These are phyloP conservation scores for Speleostelium caveatum DNA, from an alignment of 78 protist species.

Conservation along the genomic window DNA sequence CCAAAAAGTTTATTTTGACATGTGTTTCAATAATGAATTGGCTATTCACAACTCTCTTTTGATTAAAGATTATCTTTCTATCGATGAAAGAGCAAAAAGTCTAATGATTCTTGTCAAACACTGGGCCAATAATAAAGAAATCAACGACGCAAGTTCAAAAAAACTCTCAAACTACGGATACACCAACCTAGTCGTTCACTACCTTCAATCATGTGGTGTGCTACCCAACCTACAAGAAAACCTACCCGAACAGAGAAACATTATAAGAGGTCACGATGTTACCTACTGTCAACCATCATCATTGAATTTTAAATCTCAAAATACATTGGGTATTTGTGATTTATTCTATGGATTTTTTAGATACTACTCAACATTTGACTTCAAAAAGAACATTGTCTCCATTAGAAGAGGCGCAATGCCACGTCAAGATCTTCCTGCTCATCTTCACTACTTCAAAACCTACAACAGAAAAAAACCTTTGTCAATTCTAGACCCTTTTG, in stretches of 20 bases:
- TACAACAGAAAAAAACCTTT: not conserved
- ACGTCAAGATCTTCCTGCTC: not conserved
- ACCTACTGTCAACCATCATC: no score
- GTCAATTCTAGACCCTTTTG: constrained; percentile 31
- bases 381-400: not conserved
- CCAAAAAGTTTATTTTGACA: not conserved
- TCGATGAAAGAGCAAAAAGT: not conserved
- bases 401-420: constrained; percentile 13
- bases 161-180: not conserved
- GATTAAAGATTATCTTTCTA: not conserved
- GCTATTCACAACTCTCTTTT: not conserved
- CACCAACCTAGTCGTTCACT: not conserved
- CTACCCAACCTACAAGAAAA: no score
- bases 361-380: constrained; percentile 19
- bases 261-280: no score
- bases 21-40: not conserved
- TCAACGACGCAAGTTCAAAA: not conserved
- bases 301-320: no score
- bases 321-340: no score
- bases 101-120: not conserved
- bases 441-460: not conserved
- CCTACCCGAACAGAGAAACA: not conserved
- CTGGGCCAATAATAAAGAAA: not conserved
- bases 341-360: constrained; percentile 24
- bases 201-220: not conserved